These are phyloP conservation scores for Piloderma croceum DNA, from an alignment of 768 basidiomycete genomes.

Conservation along the genomic window DNA sequence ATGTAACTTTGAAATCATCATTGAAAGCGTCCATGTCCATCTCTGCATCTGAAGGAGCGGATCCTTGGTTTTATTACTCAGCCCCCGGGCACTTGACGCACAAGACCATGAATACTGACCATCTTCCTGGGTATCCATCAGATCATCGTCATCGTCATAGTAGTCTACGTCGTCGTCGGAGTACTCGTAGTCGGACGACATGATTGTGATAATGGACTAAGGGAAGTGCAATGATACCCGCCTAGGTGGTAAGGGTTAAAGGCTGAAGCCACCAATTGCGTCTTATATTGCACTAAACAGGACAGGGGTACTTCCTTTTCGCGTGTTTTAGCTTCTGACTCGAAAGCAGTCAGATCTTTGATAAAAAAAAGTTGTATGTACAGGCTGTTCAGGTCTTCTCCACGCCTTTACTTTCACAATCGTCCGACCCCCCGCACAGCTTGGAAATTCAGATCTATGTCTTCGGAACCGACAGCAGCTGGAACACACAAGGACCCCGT, in stretches of 20 bases:
- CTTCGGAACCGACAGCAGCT: conserved; percentile 29
- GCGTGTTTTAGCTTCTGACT: no score
- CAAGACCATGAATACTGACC: conserved; percentile 27
- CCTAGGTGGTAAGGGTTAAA: no score
- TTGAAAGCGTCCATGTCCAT: conserved; percentile 64
- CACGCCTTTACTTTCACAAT: not conserved
- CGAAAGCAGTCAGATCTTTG: not conserved
- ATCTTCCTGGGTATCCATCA: conserved; percentile 60
- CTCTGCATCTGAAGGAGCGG: conserved; percentile 49
- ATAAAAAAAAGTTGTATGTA: not conserved
- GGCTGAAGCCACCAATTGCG: no score
- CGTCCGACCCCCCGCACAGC: conserved; percentile 1
- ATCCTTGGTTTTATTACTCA: conserved; percentile 25
- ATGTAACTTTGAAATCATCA: conserved; percentile 56
- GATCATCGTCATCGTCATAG: conserved; percentile 69
- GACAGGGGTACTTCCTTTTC: no score
- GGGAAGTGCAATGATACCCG: conserved; percentile 2
- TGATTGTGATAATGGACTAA: conserved; percentile 22
- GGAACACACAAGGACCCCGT: conserved; percentile 67
- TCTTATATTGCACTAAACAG: no score
- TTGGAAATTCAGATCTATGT: conserved; percentile 27
- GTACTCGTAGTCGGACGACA: conserved; percentile 66
- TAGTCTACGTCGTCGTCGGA: conserved; percentile 64
- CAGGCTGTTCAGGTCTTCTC: not conserved
- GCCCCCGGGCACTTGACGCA: conserved; percentile 5